Conservation (phyloP, 257 asterid genomes). For the Penstemon eatonii region DNA sequence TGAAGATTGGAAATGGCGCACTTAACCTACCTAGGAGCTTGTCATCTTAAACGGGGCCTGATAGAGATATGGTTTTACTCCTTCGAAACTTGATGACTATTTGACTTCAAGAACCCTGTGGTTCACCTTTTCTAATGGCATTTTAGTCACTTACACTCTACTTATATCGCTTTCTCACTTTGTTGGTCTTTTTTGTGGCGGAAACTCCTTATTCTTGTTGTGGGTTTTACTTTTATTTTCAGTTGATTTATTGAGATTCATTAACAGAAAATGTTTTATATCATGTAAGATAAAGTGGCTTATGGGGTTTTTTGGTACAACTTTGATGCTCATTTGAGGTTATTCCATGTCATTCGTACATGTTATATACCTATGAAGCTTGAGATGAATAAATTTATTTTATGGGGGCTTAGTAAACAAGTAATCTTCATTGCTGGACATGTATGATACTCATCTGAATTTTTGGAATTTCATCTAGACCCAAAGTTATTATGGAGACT, state of each 20-base stretch:
- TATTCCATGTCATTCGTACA: constrained; percentile 25
- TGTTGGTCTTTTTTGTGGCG: background rate
- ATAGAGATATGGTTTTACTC: background rate
- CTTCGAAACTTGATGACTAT: background rate
- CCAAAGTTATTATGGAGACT: constrained; percentile 29
- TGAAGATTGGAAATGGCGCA: background rate
- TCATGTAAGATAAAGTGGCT: background rate
- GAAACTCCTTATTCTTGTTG: background rate
- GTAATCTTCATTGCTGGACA: constrained; percentile 37
- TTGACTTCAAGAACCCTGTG: background rate
- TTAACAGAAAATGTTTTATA: background rate
- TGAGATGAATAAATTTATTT: constrained; percentile 37
- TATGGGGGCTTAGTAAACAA: constrained; percentile 34
- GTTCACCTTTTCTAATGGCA: background rate
- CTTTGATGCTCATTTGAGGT: background rate
- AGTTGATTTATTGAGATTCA: background rate
- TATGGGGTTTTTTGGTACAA: background rate
- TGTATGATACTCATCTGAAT: constrained; percentile 27
- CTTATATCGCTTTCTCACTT: background rate
- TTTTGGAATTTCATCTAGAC: constrained; percentile 33
- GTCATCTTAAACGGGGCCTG: background rate
- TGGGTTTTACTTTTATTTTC: background rate
- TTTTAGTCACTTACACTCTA: background rate
- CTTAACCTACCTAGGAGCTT: background rate
- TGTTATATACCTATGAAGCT: constrained; percentile 38